These are phyloP conservation scores for Solanum tarapatanum DNA, from an alignment of 257 asterid genomes.

Conservation along the genomic window DNA sequence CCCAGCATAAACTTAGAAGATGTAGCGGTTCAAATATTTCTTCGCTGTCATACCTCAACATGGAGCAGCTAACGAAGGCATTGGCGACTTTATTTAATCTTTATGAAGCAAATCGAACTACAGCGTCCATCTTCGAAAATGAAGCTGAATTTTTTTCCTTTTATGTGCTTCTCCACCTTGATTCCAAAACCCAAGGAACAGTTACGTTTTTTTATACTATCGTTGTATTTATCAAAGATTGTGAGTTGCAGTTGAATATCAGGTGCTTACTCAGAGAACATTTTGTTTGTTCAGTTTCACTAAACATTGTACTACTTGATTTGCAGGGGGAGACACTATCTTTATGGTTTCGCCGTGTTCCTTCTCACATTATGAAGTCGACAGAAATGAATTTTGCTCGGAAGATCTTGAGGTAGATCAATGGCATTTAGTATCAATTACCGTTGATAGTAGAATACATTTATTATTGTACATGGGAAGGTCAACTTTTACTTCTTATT, in stretches of 20 bases:
- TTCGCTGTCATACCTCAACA: conserved; percentile 59
- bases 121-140: conserved; percentile 31
- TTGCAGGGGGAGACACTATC: conserved; percentile 64
- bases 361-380: conserved; percentile 48
- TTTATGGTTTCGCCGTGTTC: conserved; percentile 62
- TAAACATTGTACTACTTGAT: conserved; percentile 5
- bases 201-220: background rate
- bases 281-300: background rate
- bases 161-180: conserved; percentile 79
- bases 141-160: conserved; percentile 72
- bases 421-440: background rate
- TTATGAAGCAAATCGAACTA: conserved; percentile 47
- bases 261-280: background rate
- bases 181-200: conserved; percentile 46
- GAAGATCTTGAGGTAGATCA: conserved; percentile 48
- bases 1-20: conserved; percentile 57
- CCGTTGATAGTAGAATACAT: background rate
- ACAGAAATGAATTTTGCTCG: conserved; percentile 72
- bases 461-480: background rate
- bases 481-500: background rate
- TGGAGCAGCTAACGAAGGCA: conserved; percentile 84
- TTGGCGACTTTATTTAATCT: conserved; percentile 48
- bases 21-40: conserved; percentile 30
- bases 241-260: background rate
- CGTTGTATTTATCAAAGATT: background rate